A percentile compares a stretch with the other conserved stretches of the same genome.
Conservation (phyloP, 2,329 filamentous ascomycete species). For the Pseudogymnoascus sp. region DNA sequence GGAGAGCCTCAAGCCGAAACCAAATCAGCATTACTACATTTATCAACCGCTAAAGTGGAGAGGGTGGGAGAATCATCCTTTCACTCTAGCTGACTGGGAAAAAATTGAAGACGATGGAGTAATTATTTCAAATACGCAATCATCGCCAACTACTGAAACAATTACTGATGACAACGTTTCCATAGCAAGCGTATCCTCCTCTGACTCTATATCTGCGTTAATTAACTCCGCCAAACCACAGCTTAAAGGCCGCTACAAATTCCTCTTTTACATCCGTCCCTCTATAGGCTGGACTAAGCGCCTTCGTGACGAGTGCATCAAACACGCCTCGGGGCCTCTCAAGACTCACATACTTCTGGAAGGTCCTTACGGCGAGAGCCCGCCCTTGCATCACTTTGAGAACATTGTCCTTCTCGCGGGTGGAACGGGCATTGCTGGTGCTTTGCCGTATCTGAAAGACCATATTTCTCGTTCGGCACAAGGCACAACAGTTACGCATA, state of each 20-base stretch:
- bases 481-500: constrained; percentile 23
- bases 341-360: constrained; percentile 33
- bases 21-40: constrained; percentile 43
- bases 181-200: neutral
- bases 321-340: constrained; percentile 20
- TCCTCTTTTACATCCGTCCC: constrained; percentile 42
- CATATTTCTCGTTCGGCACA: constrained; percentile 19
- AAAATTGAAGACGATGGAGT: neutral
- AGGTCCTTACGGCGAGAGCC: constrained; percentile 37
- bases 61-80: constrained; percentile 44
- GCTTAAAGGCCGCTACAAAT: constrained; percentile 24
- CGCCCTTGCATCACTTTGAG: constrained; percentile 32
- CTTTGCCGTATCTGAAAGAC: constrained; percentile 31
- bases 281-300: constrained; percentile 42
- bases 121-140: neutral
- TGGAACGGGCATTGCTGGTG: constrained; percentile 37
- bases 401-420: constrained; percentile 37
- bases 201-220: neutral
- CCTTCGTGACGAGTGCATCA: constrained; percentile 32
- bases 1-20: constrained; percentile 27
- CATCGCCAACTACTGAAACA: neutral
- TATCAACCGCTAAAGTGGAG: constrained; percentile 36
- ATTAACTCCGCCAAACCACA: neutral
- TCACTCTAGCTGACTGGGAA: constrained; percentile 33
- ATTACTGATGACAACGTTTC: neutral